Conservation (phyloP, 768 basidiomycete genomes). For the Suillus spraguei region DNA sequence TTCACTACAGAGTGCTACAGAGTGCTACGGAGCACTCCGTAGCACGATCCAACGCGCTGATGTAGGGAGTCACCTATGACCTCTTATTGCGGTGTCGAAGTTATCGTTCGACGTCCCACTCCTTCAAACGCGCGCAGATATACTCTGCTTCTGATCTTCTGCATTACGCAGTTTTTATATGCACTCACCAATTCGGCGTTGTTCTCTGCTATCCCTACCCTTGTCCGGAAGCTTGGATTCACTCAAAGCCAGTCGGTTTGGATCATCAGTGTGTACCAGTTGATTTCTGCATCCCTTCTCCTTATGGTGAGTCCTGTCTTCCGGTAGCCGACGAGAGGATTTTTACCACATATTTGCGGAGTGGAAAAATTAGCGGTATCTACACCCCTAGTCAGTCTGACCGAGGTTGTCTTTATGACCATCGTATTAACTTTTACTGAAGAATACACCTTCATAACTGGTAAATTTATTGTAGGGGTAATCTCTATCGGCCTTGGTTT, state of each 20-base stretch:
- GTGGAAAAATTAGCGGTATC: conserved; percentile 35
- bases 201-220: conserved; percentile 34
- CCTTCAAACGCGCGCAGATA: background rate
- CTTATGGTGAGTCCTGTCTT: conserved; percentile 30
- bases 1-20: too few species aligned
- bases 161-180: conserved; percentile 40
- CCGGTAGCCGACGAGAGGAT: background rate
- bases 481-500: background rate
- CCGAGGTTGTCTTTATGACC: background rate
- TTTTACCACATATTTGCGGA: conserved; percentile 18
- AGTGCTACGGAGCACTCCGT: too few species aligned
- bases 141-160: conserved; percentile 37
- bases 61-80: background rate
- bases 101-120: background rate
- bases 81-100: background rate
- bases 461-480: background rate
- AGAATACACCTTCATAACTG: background rate
- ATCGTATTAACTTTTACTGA: background rate
- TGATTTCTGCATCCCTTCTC: conserved; percentile 38
- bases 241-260: conserved; percentile 18
- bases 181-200: conserved; percentile 36
- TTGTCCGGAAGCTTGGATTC: conserved; percentile 16
- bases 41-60: too few species aligned
- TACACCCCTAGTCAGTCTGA: conserved; percentile 34
- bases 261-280: conserved; percentile 39